These are phyloP conservation scores for Clarireedia monteithiana DNA, from an alignment of 2,329 filamentous ascomycete species.

Conservation along the genomic window DNA sequence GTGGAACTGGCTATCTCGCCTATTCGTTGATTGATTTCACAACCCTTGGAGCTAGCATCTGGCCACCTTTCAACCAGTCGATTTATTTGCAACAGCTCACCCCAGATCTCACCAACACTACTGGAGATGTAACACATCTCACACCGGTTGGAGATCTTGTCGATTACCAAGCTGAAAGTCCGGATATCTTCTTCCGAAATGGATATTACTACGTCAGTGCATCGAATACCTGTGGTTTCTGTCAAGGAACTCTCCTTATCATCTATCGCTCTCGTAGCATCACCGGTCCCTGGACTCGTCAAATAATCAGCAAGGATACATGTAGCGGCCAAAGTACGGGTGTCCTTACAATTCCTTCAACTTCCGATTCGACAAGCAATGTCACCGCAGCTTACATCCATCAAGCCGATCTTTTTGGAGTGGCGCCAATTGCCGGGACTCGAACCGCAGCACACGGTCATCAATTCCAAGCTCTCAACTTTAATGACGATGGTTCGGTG, in stretches of 20 bases:
- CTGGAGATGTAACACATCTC: constrained; percentile 10
- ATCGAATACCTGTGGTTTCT: constrained; percentile 24
- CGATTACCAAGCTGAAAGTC: constrained; percentile 19
- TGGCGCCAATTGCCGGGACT: constrained; percentile 14
- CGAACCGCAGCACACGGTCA: constrained; percentile 1
- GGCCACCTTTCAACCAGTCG: constrained; percentile 20
- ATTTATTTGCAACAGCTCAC: constrained; percentile 20
- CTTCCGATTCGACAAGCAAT: neutral
- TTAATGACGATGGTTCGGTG: constrained; percentile 1
- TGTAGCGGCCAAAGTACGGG: constrained; percentile 20
- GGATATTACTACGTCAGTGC: constrained; percentile 22
- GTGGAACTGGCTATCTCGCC: constrained; percentile 18
- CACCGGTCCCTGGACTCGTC: constrained; percentile 17
- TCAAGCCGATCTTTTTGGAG: constrained; percentile 16
- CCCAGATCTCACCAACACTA: constrained; percentile 18
- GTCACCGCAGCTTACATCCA: constrained; percentile 15
- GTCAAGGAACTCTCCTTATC: constrained; percentile 18
- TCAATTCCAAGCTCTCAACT: constrained; percentile 5
- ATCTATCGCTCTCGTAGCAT: constrained; percentile 17
- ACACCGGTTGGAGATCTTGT: constrained; percentile 14
- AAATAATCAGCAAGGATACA: constrained; percentile 21
- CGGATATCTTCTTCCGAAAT: constrained; percentile 20
- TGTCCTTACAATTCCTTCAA: constrained; percentile 15
- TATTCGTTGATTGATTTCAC: constrained; percentile 21
- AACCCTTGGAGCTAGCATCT: constrained; percentile 18